Evolutionary conservation across 164 flowering plant species (phyloP), one percentile per base, ranked within the genome.

Genomic region (Stephania japonica): DNA sequence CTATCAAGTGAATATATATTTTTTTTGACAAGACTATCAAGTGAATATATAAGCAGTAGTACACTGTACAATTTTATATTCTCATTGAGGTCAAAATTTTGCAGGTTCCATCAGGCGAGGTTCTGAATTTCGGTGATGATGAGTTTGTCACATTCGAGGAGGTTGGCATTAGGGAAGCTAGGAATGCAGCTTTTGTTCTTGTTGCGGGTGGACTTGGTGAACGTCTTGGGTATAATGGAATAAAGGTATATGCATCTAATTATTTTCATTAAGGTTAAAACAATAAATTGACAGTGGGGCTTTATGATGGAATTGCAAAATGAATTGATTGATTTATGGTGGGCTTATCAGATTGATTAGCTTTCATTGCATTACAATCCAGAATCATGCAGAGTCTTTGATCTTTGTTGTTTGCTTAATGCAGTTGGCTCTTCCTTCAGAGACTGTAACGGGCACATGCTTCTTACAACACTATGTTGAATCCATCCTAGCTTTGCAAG

Each of bases 141-240:
- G 85, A 73, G 73, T 93, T 93, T 71, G 74, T 89, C 76, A 85
- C 77, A 66, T 87, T 81, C 82, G 99, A 95, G 83, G 93, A 90
- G 75, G 79, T 81, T 67, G 98, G 99, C 6, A 72, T 93, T 63
- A 87, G 76, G 71, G 98, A 91, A 83, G 95, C 85, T 23, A 79
- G 76, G 75, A 87, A 87, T 78, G 97, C 98, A 81, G 97, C 93
- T 70, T 95, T 95, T 88, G 98, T 90, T 77, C 91, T 95, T 81
- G 99, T 95, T 82, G 99, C 99, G 5, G 98, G 99, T 70, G 99
- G 99, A 61, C 98, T 95, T 80, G 99, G 99, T 62, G 99, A 95
- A 72, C 98, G 99, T 75, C 96, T 95, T 75, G 99, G 99, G 53
- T 95, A 95, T 79, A 93, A 89, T 78, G 97, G 98, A 77, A 95